These are phyloP conservation scores for Vitis hybrid DNA, from an alignment of 177 flowering plant species.

Conservation along the genomic window DNA sequence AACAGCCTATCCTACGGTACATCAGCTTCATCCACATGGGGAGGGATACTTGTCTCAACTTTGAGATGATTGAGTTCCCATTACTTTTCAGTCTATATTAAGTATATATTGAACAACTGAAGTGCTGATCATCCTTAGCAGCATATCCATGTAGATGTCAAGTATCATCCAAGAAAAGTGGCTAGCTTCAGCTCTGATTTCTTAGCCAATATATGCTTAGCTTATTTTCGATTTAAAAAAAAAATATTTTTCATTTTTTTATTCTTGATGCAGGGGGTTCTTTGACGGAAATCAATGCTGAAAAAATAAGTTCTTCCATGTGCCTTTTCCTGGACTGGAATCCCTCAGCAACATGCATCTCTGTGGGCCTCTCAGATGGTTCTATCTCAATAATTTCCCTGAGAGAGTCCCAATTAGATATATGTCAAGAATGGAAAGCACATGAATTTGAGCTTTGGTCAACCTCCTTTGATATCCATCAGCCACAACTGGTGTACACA, in stretches of 20 bases:
- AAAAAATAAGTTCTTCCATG: conserved; percentile 74
- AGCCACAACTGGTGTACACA: conserved; percentile 72
- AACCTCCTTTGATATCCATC: conserved; percentile 75
- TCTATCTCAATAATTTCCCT: conserved; percentile 56
- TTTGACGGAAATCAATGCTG: conserved; percentile 42
- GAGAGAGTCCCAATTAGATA: conserved; percentile 47
- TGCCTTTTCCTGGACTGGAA: conserved; percentile 93
- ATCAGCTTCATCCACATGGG: too few relatives aligned
- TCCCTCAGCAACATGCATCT: conserved; percentile 59
- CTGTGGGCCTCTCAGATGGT: conserved; percentile 85
- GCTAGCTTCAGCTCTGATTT: too few relatives aligned
- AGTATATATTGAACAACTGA: too few relatives aligned
- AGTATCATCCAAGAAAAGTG: too few relatives aligned
- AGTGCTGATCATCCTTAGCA: too few relatives aligned
- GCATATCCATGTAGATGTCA: too few relatives aligned
- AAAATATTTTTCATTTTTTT: too few relatives aligned
- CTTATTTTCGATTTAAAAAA: not conserved
- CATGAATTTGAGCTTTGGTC: conserved; percentile 95
- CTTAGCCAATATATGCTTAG: not conserved
- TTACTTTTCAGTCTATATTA: too few relatives aligned
- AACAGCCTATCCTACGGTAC: too few relatives aligned
- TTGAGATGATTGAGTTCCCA: too few relatives aligned
- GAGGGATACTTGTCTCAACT: too few relatives aligned
- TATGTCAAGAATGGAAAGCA: conserved; percentile 68
- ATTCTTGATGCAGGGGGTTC: conserved; percentile 34